Base-by-base conservation (phyloP, 306 rosid species). In the Phaseolus lunatus region DNA sequence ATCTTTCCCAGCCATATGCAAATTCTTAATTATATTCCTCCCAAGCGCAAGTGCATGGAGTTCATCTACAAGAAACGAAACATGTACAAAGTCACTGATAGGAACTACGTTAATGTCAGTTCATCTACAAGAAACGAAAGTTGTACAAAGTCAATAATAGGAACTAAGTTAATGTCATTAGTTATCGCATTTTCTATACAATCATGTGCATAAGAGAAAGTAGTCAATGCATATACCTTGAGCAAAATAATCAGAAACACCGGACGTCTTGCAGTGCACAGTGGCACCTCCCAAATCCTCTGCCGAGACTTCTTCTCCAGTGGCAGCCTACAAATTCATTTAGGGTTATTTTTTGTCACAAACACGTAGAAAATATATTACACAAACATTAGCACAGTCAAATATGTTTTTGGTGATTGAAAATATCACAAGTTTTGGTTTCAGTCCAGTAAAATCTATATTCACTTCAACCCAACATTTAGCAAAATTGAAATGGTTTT, bases 201-300 rank as follows among this genome's bases (percentile, higher is more conserved):
- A 19, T 59, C 47, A 31, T 39, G 44, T 3, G 50, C 8, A n/a
- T n/a, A 24, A 33, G 63, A 70, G 54, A 64, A 61, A 63, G 44
- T 31, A 33, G 19, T 41, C 48, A 35, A 20, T 62, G 66, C 5
- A 70, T 50, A 59, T 86, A 95, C 98, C 97, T 83, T 95, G 96
- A 85, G 97, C 97, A 86, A 92, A 92, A 89, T 95, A 92, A 78
- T 95, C 98, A 31, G 97, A 89, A 81, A 95, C 98, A 66, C 98
- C 97, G 3, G 97, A 95, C 45, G 90, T 88, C 84, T 95, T 90
- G 95, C 98, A 92, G 84, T 95, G 97, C 68, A 95, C 89, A 18
- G 89, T 45, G 47, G 97, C 97, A 54, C 98, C 97, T 64, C 98
- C 97, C 63, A 95, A 76, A 85, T 95, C 92, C 75, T 95, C 97